phyloP scores from a whole-genome alignment of 345 rosid species.

The Cochlearia excelsa region DNA sequence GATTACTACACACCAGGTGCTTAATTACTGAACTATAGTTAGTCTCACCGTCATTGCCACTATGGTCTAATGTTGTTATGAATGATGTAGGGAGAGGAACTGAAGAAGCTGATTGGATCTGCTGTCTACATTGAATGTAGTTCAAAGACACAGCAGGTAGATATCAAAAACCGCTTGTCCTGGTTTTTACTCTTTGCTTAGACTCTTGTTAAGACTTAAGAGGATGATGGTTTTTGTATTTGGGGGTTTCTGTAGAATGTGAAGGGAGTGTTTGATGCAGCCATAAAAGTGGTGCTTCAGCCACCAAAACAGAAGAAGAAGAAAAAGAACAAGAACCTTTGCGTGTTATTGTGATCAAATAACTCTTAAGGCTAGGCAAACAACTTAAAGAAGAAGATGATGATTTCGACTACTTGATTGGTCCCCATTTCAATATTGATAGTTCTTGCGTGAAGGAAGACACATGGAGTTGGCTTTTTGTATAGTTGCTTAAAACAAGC shows the following conservation, averaged over 20 bases:
- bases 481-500: conserved; percentile 31
- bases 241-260: neutral
- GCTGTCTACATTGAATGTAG: conserved; percentile 61
- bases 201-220: conserved; percentile 1
- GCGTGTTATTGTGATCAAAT: conserved; percentile 60
- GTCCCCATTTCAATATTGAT: conserved; percentile 28
- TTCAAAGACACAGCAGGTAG: conserved; percentile 60
- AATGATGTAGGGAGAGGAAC: conserved; percentile 78
- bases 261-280: conserved; percentile 77
- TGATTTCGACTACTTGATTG: conserved; percentile 24
- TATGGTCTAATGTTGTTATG: conserved; percentile 5
- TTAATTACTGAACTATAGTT: neutral
- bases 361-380: conserved; percentile 22
- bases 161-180: neutral
- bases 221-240: neutral
- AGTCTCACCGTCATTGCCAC: neutral
- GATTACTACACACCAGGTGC: conserved; percentile 58
- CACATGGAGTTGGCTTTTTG: neutral
- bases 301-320: conserved; percentile 89
- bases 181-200: conserved; percentile 5
- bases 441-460: conserved; percentile 10
- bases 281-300: conserved; percentile 85
- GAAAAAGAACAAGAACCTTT: conserved; percentile 62
- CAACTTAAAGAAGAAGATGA: conserved; percentile 13
- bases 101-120: conserved; percentile 78